Percentiles rank a stretch among this genome's conserved stretches.
Evolutionary conservation across 1,284 basidiomycete species (phyloP).

Genomic region (Melanopsichium pennsylvanicum): DNA sequence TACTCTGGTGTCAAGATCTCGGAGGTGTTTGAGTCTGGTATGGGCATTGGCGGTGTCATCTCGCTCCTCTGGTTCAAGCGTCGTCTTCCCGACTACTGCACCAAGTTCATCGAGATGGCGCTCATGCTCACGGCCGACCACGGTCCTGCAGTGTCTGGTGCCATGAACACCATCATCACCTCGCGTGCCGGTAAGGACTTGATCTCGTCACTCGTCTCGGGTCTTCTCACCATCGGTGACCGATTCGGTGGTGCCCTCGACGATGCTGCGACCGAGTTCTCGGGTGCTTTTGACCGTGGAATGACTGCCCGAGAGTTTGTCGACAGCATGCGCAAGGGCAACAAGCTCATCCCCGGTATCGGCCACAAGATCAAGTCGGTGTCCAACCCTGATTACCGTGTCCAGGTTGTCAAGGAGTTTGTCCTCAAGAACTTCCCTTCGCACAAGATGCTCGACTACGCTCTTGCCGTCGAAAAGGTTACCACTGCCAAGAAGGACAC

Average conservation of each 20-base stretch:
- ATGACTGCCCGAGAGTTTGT: slow-evolving; percentile 97
- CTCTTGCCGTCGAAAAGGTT: slow-evolving; percentile 97
- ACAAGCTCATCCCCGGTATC: slow-evolving; percentile 98
- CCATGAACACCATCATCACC: slow-evolving; percentile 99
- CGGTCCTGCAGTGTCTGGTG: slow-evolving; percentile 75
- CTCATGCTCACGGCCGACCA: slow-evolving; percentile 99
- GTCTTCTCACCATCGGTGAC: slow-evolving; percentile 95
- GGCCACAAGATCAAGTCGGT: slow-evolving; percentile 98
- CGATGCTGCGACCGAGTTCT: slow-evolving; percentile 94
- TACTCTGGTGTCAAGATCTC: slow-evolving; percentile 99
- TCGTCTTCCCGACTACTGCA: slow-evolving; percentile 69
- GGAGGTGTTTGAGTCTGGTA: slow-evolving; percentile 75
- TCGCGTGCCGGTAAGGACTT: slow-evolving; percentile 98
- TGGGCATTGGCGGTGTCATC: slow-evolving; percentile 94
- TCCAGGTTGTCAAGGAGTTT: slow-evolving; percentile 97
- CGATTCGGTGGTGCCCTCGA: slow-evolving; percentile 99
- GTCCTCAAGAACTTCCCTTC: slow-evolving; percentile 94
- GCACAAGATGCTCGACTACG: slow-evolving; percentile 81
- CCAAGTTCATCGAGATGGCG: slow-evolving; percentile 91
- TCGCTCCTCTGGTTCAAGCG: slow-evolving; percentile 98
- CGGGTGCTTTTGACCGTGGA: slow-evolving; percentile 80
- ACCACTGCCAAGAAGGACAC: slow-evolving; percentile 98
- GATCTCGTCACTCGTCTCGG: slow-evolving; percentile 93
- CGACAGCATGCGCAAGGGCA: slow-evolving; percentile 91
- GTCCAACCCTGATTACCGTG: slow-evolving; percentile 71